Evolutionary conservation across 176 grass and related monocot species (phyloP), one percentile per base, ranked within the genome.

Genomic region (Avena eriantha): DNA sequence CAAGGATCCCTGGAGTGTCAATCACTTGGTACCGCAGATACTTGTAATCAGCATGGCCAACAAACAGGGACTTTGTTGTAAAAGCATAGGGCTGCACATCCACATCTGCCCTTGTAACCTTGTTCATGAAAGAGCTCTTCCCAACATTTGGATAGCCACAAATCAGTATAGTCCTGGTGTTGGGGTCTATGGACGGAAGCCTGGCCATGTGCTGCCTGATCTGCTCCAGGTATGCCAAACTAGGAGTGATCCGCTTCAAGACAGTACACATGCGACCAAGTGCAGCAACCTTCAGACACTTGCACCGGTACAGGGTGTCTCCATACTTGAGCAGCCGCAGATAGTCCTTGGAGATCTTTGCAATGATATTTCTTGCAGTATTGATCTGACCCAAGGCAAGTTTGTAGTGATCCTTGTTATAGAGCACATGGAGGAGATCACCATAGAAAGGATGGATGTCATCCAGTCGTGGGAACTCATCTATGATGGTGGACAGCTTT

Each of bases 391-490:
- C 93, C 53, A 95, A 85, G 45, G 93, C 93, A 80, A 95, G 93
- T 31, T 95, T 95, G 91, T 92, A 95, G 77, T 95, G 93, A 85
- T 95, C 93, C 76, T 95, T 95, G 80, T 95, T 93, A 39, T 95
- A 95, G 8, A 95, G 88, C 39, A 95, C 90, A 61, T 93, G 93
- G 5, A 93, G 91, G 59, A 95, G 88, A 85, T 95, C 93, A 22
- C 88, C 88, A 4, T 93, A 93, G 75, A 95, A 95, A 50, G 93
- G 93, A 8, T 95, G 90, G 58, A 95, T 89, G 48, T 82, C 91
- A 79, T 95, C 93, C 56, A 95, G 36, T 1, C 91, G 80, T 26
- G 93, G 93, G 10, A 95, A 93, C 16, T 93, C 93, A 76, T 95
- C 93, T 0, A 95, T 91, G 77, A 95, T 93, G 14, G 85, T 86